These are phyloP conservation scores for Sugiyamaella novakii DNA, from an alignment of 1,139 yeast species.

Conservation along the genomic window DNA sequence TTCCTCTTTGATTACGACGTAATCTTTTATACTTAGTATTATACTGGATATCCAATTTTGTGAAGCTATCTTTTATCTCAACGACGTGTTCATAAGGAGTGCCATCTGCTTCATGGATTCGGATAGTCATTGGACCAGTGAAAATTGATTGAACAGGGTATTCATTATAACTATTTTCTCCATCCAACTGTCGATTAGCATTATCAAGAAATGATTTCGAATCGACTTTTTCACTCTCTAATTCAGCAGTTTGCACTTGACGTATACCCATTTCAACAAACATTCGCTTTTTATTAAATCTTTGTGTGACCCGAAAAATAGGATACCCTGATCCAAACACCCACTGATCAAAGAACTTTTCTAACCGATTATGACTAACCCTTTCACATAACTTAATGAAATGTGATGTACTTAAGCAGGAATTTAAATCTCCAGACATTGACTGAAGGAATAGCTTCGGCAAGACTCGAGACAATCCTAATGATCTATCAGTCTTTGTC, in stretches of 20 bases:
- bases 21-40: slow-evolving; percentile 82
- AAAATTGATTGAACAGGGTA: slow-evolving; percentile 36
- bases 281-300: slow-evolving; percentile 91
- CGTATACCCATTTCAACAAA: slow-evolving; percentile 92
- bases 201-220: slow-evolving; percentile 46
- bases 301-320: slow-evolving; percentile 79
- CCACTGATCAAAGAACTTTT: slow-evolving; percentile 90
- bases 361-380: slow-evolving; percentile 84
- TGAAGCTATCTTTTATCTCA: slow-evolving; percentile 79
- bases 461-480: slow-evolving; percentile 87
- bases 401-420: slow-evolving; percentile 77
- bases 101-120: slow-evolving; percentile 99
- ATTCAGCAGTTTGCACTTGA: slow-evolving; percentile 77
- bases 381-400: slow-evolving; percentile 92
- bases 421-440: slow-evolving; percentile 91
- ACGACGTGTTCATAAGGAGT: slow-evolving; percentile 98
- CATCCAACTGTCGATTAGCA: slow-evolving; percentile 41
- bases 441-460: slow-evolving; percentile 92
- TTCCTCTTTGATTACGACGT: slow-evolving; percentile 59
- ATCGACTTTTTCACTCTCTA: slow-evolving; percentile 44
- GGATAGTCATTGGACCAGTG: slow-evolving; percentile 89
- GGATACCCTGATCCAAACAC: slow-evolving; percentile 90
- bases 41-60: slow-evolving; percentile 90
- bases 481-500: slow-evolving; percentile 94
- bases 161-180: slow-evolving; percentile 27